Evolutionary conservation across 1,284 basidiomycete genomes (phyloP), one percentile per base, ranked within the genome.

Genomic region (Fistulina hepatica): DNA sequence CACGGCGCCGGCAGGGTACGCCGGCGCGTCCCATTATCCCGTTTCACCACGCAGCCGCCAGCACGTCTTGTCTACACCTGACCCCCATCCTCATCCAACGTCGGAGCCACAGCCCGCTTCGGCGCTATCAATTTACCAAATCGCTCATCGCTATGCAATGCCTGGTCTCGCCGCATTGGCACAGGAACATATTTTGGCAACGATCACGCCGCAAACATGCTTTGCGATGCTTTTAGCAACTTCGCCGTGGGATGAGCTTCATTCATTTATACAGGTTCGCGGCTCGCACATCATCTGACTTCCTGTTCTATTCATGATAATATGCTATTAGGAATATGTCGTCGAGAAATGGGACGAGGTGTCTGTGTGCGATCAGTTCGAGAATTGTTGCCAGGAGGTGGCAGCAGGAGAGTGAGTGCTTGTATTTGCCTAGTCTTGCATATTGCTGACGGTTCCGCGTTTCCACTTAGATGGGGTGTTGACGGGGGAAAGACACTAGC

Each of bases 111-210:
- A 63, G 2, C 71, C 81, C 15, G 80, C 80, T 13, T 81, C 78
- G 20, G 81, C 84, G 2, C 59, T 92, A 22, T 73, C 81, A 0
- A 72, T 90, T 48, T 92, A 86, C 59, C 76, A 81, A 50, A 67
- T 89, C 11, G 81, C 85, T 8, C 84, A 90, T 60, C 68, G 84
- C 25, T 91, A 90, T 55, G 62, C 65, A 7, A 74, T 90, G 59
- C 70, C 73, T 15, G 69, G 65, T 7, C 66, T 91, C 16, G 73
- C 75, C 23, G 52, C 65, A 9, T 65, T 89, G 6, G 80, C 85
- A 2, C 58, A 83, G 39, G 75, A 81, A 36, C 83, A 88, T 52
- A 76, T 90, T 48, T 68, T 90, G 59, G 65, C 69, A 4, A 79
- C 75, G 2, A 71, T 92, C 27, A 81, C 77, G 6, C 78, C 81